Percentiles rank a stretch among this genome's conserved stretches.
phyloP scores from a whole-genome alignment of 139 green algal species.

The Pedinophyceae sp. region DNA sequence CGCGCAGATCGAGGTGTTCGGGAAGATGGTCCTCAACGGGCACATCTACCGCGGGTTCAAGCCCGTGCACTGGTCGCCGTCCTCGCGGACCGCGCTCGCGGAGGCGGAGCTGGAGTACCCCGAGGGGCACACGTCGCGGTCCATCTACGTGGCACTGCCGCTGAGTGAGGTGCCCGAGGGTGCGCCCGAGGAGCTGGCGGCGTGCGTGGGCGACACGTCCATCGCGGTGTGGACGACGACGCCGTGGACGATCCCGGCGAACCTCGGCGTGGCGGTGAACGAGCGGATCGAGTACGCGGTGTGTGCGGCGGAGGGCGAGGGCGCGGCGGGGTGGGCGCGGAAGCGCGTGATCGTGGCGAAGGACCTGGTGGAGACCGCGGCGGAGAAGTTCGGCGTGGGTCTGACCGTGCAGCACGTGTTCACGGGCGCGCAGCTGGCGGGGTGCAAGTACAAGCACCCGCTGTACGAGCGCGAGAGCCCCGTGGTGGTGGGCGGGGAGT shows the following conservation, averaged over 20 bases:
- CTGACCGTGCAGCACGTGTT: slow-evolving; percentile 26
- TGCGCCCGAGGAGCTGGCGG: slow-evolving; percentile 1
- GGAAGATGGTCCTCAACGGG: slow-evolving; percentile 84
- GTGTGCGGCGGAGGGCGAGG: slow-evolving; percentile 17
- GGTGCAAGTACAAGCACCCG: slow-evolving; percentile 75
- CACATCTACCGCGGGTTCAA: slow-evolving; percentile 93
- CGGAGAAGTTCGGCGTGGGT: slow-evolving; percentile 41
- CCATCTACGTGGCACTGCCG: slow-evolving; percentile 82
- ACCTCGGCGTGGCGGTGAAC: slow-evolving; percentile 92
- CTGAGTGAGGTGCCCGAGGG: slow-evolving; percentile 16
- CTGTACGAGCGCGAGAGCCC: slow-evolving; percentile 56
- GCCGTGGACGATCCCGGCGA: slow-evolving; percentile 96
- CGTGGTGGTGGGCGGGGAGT: slow-evolving; percentile 91
- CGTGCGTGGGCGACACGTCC: slow-evolving; percentile 1
- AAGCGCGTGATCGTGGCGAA: slow-evolving; percentile 55
- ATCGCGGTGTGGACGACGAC: slow-evolving; percentile 98
- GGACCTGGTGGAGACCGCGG: slow-evolving; percentile 49
- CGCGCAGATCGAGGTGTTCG: slow-evolving; percentile 85
- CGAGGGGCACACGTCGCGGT: slow-evolving; percentile 75
- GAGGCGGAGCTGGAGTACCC: slow-evolving; percentile 99
- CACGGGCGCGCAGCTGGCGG: slow-evolving; percentile 53
- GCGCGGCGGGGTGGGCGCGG: slow-evolving; percentile 9
- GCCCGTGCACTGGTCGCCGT: slow-evolving; percentile 94
- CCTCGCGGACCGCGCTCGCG: slow-evolving; percentile 79
- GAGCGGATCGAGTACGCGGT: slow-evolving; percentile 74